These are phyloP conservation scores for Neoscytalidium dimidiatum DNA, from an alignment of 2,329 filamentous ascomycete genomes.

Conservation along the genomic window DNA sequence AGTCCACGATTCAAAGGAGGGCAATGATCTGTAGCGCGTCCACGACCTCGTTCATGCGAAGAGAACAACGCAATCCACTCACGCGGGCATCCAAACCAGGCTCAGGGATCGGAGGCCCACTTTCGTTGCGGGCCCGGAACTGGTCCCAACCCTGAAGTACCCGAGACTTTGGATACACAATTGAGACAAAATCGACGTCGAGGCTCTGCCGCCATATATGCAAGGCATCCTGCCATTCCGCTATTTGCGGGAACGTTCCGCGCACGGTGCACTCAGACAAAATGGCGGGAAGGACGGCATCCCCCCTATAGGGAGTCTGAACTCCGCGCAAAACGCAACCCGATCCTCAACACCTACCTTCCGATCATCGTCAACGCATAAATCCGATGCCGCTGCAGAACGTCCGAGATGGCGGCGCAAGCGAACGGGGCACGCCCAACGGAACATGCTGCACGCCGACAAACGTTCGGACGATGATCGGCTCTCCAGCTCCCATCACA, in stretches of 20 bases:
- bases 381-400: too few relatives aligned
- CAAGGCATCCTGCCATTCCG: neutral
- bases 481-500: too few relatives aligned
- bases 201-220: neutral
- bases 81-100: neutral
- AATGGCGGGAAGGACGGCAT: neutral
- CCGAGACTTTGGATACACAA: neutral
- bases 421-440: too few relatives aligned
- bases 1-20: too few relatives aligned
- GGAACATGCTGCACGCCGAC: too few relatives aligned
- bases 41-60: neutral
- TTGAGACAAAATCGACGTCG: neutral
- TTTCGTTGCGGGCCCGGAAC: neutral
- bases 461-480: too few relatives aligned
- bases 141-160: neutral
- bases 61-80: neutral
- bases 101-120: neutral
- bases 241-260: neutral
- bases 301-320: too few relatives aligned
- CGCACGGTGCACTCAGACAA: neutral
- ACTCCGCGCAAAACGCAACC: too few relatives aligned
- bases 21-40: too few relatives aligned
- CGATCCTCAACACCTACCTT: too few relatives aligned
- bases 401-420: too few relatives aligned
- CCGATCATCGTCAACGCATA: too few relatives aligned